Evolutionary conservation across 352 stramenopile species (phyloP).

Genomic region (Pythium brachiatum): DNA sequence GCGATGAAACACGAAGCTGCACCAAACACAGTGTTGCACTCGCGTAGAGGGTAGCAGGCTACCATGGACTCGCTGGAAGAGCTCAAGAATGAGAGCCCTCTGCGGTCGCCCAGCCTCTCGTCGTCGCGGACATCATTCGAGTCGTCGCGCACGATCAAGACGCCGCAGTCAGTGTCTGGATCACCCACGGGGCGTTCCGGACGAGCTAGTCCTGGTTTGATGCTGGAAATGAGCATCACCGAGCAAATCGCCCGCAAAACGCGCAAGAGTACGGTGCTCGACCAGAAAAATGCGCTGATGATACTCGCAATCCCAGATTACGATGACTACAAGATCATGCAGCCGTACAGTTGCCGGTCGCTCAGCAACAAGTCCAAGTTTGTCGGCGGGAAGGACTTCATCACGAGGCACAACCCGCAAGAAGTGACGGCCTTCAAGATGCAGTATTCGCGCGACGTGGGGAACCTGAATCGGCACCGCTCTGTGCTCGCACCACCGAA

Average conservation of each 20-base stretch:
- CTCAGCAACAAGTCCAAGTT: conserved; percentile 63
- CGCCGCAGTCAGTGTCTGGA: conserved; percentile 12
- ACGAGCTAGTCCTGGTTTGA: conserved; percentile 21
- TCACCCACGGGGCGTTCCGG: conserved; percentile 26
- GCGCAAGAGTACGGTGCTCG: conserved; percentile 64
- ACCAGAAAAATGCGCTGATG: conserved; percentile 66
- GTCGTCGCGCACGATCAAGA: conserved; percentile 13
- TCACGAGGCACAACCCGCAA: conserved; percentile 70
- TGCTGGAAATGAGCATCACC: conserved; percentile 57
- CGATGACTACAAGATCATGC: conserved; percentile 73
- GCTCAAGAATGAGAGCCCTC: conserved; percentile 26
- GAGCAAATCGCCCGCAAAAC: conserved; percentile 69
- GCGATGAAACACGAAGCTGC: background rate
- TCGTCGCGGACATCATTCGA: conserved; percentile 6
- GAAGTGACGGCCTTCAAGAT: conserved; percentile 76
- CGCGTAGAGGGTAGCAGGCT: too few relatives aligned
- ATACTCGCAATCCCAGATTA: conserved; percentile 75
- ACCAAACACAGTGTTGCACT: background rate
- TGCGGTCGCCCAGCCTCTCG: conserved; percentile 21
- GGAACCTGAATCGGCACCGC: conserved; percentile 60
- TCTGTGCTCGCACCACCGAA: conserved; percentile 55
- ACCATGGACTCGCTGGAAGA: conserved; percentile 30
- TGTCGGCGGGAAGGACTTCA: conserved; percentile 58
- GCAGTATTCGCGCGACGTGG: conserved; percentile 66
- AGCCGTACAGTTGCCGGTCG: conserved; percentile 71